Conservation (phyloP, 108 stramenopile genomes). For the Cyclotella baltica region DNA sequence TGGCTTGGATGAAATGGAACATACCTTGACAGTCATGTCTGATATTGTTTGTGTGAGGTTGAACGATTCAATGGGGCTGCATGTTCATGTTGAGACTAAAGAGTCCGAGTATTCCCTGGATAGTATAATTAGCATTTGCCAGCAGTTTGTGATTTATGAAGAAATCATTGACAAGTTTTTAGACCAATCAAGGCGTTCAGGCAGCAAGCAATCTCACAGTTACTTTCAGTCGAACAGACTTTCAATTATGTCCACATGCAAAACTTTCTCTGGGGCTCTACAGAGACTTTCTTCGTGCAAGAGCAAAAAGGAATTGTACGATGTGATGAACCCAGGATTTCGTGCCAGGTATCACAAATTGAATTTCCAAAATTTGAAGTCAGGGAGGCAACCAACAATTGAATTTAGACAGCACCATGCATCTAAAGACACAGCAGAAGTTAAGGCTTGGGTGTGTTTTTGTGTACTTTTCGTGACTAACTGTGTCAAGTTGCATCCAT, state of each 20-base stretch:
- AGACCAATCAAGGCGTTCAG: slow-evolving; percentile 57
- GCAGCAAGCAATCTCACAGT: slow-evolving; percentile 32
- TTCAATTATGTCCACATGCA: slow-evolving; percentile 22
- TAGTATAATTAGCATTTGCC: slow-evolving; percentile 63
- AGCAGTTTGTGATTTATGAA: slow-evolving; percentile 70
- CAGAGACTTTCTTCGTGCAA: slow-evolving; percentile 41
- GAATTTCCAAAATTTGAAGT: slow-evolving; percentile 64
- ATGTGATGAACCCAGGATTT: slow-evolving; percentile 54
- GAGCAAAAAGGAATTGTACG: slow-evolving; percentile 23
- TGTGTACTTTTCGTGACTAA: slow-evolving; percentile 11
- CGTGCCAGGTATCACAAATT: slow-evolving; percentile 65
- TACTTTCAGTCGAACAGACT: slow-evolving; percentile 59
- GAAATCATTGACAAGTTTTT: slow-evolving; percentile 63
- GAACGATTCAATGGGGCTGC: slow-evolving; percentile 69
- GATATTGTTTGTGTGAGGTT: slow-evolving; percentile 40
- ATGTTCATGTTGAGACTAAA: slow-evolving; percentile 68
- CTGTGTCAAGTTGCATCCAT: not conserved
- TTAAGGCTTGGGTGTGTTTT: slow-evolving; percentile 58
- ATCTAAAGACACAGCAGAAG: slow-evolving; percentile 51
- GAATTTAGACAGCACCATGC: slow-evolving; percentile 79
- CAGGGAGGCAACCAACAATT: slow-evolving; percentile 63
- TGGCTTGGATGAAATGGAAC: slow-evolving; percentile 37
- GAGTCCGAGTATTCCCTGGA: slow-evolving; percentile 17
- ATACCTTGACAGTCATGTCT: slow-evolving; percentile 33
- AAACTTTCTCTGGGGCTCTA: slow-evolving; percentile 18